A percentile compares a stretch with the other conserved stretches of the same genome.
Conservation (phyloP, 768 basidiomycete species). For the Lactarius pseudohatsudake region DNA sequence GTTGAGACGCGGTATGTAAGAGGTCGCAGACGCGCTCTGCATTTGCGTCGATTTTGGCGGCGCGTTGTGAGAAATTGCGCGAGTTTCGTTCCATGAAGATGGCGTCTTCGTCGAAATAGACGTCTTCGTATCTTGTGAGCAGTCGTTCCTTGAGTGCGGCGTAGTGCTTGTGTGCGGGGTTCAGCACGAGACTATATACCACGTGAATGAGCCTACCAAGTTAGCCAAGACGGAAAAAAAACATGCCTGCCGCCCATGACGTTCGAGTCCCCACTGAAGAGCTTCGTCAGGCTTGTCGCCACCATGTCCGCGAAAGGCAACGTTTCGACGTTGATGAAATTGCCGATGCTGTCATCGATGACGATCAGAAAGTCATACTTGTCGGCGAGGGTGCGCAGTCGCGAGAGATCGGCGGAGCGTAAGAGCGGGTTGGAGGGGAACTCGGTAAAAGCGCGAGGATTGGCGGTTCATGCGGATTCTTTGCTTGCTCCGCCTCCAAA, state of each 20-base stretch:
- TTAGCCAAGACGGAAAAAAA: neutral
- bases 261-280: constrained; percentile 93
- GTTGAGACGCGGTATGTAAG: constrained; percentile 57
- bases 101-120: constrained; percentile 88
- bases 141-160: constrained; percentile 59
- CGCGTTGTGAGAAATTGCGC: constrained; percentile 80
- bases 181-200: constrained; percentile 83
- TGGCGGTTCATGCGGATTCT: constrained; percentile 51
- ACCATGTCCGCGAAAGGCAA: constrained; percentile 85
- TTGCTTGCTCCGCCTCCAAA: constrained; percentile 46
- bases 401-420: constrained; percentile 74
- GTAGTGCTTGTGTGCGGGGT: constrained; percentile 76
- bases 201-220: neutral
- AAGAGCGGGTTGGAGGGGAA: constrained; percentile 96
- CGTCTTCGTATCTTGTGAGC: constrained; percentile 68
- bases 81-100: constrained; percentile 99
- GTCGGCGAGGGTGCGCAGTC: constrained; percentile 78
- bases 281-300: constrained; percentile 88
- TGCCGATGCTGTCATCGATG: constrained; percentile 94
- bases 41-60: constrained; percentile 76
- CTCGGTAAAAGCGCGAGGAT: constrained; percentile 81
- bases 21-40: constrained; percentile 80
- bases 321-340: constrained; percentile 90
- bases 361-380: constrained; percentile 86
- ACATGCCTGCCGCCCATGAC: constrained; percentile 96